Evolutionary conservation across 257 asterid species (phyloP), one percentile per base, ranked within the genome.

Genomic region (Craterostigma plantagineum): DNA sequence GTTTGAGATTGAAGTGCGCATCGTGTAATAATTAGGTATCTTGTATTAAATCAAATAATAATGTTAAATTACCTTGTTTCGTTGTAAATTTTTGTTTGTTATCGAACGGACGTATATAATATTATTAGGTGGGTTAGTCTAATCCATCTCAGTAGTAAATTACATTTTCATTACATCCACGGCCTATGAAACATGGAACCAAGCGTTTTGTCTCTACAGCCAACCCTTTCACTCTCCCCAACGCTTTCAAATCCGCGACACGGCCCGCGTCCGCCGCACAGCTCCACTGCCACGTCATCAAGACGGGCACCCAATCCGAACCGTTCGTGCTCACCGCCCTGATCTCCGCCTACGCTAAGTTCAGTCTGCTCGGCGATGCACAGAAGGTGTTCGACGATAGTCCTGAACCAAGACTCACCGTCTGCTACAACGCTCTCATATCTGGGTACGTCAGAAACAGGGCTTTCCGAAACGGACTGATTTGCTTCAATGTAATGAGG

Each of bases 251-350:
- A 47, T 60, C 83, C 13, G 56, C 76, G 11, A 58, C 69, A 43
- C 62, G 75, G 55, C 72, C 72, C 10, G 7, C 51, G 23, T 37
- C 76, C 14, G 92, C 79, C 35, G 14, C 59, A 14, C 72, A 69
- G 60, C 74, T 87, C 50, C 95, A 82, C 55, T 76, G 76, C 54
- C 91, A 79, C 41, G 70, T 87, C 3, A 35, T 79, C 57, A 87
- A 79, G 66, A 33, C 67, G 1, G 95, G 98, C 10, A 79, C 93
- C 52, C 65, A 48, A 18, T 61, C 50, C 14, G 95, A 87, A 16
- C 98, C 93, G 34, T 82, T 76, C 52, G 92, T 87, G 10, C 83
- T 67, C 42, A 87, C 95, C 16, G 83, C 83, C 27, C 53, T 82
- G 55, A 64, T 79, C 0, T 50, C 83, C 0, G 64, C 72, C 77